These are phyloP conservation scores for Penicillium egyptiacum DNA, from an alignment of 495 filamentous ascomycete genomes.

Conservation along the genomic window DNA sequence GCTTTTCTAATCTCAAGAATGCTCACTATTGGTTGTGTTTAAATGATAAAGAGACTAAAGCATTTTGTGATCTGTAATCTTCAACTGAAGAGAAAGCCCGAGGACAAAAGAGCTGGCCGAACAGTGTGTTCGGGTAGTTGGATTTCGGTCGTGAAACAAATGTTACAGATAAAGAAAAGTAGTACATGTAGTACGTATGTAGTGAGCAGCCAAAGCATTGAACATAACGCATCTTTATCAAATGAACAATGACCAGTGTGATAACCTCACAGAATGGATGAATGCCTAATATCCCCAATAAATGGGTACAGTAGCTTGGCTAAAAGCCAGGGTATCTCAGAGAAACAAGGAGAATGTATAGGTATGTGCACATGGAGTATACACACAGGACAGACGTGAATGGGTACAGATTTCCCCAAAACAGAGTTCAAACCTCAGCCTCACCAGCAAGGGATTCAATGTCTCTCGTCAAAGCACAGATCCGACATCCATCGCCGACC, in stretches of 20 bases:
- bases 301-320: neutral
- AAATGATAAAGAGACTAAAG: neutral
- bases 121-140: neutral
- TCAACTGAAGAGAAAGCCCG: neutral
- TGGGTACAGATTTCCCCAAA: neutral
- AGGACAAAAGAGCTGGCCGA: neutral
- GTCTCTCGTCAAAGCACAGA: constrained; percentile 53
- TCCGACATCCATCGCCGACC: constrained; percentile 68
- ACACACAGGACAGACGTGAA: constrained; percentile 5
- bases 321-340: constrained; percentile 14
- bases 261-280: neutral
- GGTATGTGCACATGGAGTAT: constrained; percentile 15
- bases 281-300: constrained; percentile 4
- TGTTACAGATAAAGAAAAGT: neutral
- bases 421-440: constrained; percentile 15
- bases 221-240: neutral
- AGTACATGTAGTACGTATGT: neutral
- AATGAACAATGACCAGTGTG: neutral
- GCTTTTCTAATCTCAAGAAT: constrained; percentile 3
- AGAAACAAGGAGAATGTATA: constrained; percentile 11
- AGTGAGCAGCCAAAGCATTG: neutral
- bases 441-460: constrained; percentile 38
- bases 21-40: neutral
- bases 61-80: neutral
- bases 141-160: neutral